Evolutionary conservation across 306 rosid species (phyloP).

Genomic region (Cucurbita maxima): DNA sequence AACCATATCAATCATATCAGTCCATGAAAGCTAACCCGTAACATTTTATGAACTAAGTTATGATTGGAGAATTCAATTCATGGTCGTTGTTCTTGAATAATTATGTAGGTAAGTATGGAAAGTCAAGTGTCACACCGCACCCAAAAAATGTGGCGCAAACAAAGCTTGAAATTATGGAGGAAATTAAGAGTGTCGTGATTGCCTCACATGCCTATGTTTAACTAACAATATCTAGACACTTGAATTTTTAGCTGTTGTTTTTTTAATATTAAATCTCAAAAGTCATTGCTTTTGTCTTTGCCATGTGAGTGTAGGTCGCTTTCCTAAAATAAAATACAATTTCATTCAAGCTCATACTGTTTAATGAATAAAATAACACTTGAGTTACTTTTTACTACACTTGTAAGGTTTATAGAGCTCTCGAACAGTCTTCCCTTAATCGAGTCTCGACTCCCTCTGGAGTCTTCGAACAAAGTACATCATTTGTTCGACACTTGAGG

Average conservation of each 20-base stretch:
- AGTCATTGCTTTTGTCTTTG: not conserved
- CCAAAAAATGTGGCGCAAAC: constrained; percentile 1
- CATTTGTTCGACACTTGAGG: too few relatives aligned
- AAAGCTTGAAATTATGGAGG: not conserved
- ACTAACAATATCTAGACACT: not conserved
- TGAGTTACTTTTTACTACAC: too few relatives aligned
- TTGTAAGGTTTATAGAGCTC: too few relatives aligned
- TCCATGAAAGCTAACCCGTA: too few relatives aligned
- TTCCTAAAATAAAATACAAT: not conserved
- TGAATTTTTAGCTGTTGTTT: not conserved
- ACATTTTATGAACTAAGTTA: too few relatives aligned
- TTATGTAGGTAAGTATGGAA: not conserved
- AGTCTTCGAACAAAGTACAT: too few relatives aligned
- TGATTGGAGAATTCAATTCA: too few relatives aligned
- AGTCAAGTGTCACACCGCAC: not conserved
- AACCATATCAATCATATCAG: too few relatives aligned
- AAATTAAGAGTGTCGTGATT: not conserved
- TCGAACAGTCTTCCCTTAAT: too few relatives aligned
- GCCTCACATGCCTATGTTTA: constrained; percentile 1
- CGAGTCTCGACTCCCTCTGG: too few relatives aligned
- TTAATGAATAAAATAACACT: too few relatives aligned
- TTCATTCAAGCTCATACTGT: too few relatives aligned
- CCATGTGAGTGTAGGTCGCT: not conserved
- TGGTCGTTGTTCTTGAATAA: not conserved
- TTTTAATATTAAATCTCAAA: not conserved